Evolutionary conservation across 1,139 yeast genomes (phyloP).

Genomic region (Taphrina betulina): DNA sequence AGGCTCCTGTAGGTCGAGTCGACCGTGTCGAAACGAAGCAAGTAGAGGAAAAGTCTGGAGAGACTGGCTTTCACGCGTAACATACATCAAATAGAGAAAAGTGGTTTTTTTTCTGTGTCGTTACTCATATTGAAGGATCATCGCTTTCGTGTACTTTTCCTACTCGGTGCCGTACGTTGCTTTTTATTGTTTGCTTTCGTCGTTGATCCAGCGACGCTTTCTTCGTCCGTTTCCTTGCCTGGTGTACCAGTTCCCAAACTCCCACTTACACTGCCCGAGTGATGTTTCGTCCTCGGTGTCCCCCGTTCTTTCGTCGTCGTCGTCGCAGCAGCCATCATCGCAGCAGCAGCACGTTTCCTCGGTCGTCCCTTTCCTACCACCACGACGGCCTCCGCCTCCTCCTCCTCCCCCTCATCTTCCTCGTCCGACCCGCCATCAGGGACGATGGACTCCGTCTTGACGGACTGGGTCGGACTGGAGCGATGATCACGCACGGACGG

Average conservation of each 20-base stretch:
- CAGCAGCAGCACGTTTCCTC: conserved; percentile 1
- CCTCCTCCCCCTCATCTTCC: conserved; percentile 6
- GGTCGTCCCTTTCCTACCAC: neutral
- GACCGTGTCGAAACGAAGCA: conserved; percentile 8
- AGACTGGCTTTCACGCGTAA: conserved; percentile 1
- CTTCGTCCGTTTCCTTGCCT: conserved; percentile 11
- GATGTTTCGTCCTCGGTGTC: neutral
- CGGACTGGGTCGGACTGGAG: conserved; percentile 12
- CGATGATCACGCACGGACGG: conserved; percentile 2
- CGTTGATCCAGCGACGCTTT: conserved; percentile 2
- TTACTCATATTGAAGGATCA: too few species aligned
- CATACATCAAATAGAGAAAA: neutral
- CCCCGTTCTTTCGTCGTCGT: conserved; percentile 3
- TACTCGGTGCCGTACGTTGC: conserved; percentile 5
- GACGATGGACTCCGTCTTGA: conserved; percentile 6
- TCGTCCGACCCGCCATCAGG: neutral
- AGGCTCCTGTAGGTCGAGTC: conserved; percentile 22
- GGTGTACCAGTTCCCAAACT: conserved; percentile 9
- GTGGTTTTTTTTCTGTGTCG: too few species aligned
- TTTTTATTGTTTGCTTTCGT: neutral
- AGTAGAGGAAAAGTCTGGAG: conserved; percentile 1
- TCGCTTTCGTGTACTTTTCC: too few species aligned
- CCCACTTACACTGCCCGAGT: neutral
- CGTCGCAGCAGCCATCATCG: neutral
- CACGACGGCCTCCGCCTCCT: neutral